These are phyloP conservation scores for Aspergillus affinis DNA, from an alignment of 495 filamentous ascomycete genomes.

Conservation along the genomic window DNA sequence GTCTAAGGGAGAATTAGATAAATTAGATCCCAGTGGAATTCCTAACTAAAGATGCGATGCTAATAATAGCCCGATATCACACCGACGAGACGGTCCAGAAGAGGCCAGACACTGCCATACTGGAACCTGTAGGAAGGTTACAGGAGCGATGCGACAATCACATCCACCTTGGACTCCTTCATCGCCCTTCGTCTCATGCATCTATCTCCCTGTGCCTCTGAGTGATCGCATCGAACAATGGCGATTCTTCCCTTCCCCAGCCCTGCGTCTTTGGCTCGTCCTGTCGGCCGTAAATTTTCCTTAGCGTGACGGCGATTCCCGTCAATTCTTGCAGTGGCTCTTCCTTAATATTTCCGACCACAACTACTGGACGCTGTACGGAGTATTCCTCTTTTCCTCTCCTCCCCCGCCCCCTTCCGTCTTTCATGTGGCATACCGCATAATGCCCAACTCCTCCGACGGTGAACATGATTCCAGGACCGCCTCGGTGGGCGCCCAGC, in stretches of 20 bases:
- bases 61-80: background rate
- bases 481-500: constrained; percentile 36
- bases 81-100: background rate
- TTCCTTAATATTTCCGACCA: no score
- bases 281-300: constrained; percentile 25
- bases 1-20: background rate
- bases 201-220: background rate
- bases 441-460: constrained; percentile 33
- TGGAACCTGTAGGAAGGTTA: no score
- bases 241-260: background rate
- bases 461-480: constrained; percentile 47
- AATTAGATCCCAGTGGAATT: no score
- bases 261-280: constrained; percentile 16
- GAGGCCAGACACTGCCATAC: background rate
- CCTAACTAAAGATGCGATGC: background rate
- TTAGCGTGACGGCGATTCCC: no score
- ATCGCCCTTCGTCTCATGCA: no score
- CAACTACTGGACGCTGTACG: no score
- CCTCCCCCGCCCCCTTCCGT: background rate
- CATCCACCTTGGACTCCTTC: no score
- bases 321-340: background rate
- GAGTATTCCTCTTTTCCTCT: background rate
- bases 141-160: no score
- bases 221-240: background rate
- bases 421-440: constrained; percentile 22